A percentile compares a stretch with the other conserved stretches of the same genome.
phyloP scores from a whole-genome alignment of 208 protist genomes.

The Crithidia mellificae region DNA sequence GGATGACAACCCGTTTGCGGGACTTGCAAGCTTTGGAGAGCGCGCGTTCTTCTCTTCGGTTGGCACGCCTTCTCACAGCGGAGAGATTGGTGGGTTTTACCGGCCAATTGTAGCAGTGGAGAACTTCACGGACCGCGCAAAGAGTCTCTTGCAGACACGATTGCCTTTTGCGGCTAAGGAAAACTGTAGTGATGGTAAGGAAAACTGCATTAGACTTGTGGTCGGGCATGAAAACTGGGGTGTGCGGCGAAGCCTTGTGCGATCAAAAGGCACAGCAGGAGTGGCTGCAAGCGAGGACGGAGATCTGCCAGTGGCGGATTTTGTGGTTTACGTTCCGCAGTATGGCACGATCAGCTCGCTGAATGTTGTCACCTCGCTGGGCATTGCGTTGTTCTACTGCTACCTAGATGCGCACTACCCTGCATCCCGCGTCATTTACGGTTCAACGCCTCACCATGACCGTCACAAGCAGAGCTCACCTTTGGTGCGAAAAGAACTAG shows the following conservation, averaged over 20 bases:
- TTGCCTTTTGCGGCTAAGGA: conserved; percentile 21
- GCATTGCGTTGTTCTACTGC: conserved; percentile 83
- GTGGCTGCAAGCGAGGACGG: not conserved
- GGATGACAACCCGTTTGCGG: conserved; percentile 12
- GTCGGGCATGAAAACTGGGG: conserved; percentile 88
- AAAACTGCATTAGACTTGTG: conserved; percentile 42
- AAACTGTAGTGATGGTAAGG: too few species aligned
- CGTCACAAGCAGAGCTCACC: too few species aligned
- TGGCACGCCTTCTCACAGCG: not conserved
- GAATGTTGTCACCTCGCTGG: conserved; percentile 88
- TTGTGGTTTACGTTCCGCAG: conserved; percentile 86
- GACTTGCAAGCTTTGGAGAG: conserved; percentile 43
- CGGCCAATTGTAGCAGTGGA: conserved; percentile 73
- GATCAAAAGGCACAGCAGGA: conserved; percentile 6
- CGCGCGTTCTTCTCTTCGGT: conserved; percentile 31
- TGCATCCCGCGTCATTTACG: conserved; percentile 33
- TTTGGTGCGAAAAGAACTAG: not conserved
- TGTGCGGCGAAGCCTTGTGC: conserved; percentile 56
- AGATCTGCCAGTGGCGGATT: conserved; percentile 9
- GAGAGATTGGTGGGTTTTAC: not conserved
- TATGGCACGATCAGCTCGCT: conserved; percentile 91
- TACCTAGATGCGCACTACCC: conserved; percentile 65
- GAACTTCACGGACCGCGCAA: conserved; percentile 71
- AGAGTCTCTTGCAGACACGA: conserved; percentile 63
- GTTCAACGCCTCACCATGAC: too few species aligned